phyloP scores from a whole-genome alignment of 2,329 filamentous ascomycete species.

The Botrytis fragariae region DNA sequence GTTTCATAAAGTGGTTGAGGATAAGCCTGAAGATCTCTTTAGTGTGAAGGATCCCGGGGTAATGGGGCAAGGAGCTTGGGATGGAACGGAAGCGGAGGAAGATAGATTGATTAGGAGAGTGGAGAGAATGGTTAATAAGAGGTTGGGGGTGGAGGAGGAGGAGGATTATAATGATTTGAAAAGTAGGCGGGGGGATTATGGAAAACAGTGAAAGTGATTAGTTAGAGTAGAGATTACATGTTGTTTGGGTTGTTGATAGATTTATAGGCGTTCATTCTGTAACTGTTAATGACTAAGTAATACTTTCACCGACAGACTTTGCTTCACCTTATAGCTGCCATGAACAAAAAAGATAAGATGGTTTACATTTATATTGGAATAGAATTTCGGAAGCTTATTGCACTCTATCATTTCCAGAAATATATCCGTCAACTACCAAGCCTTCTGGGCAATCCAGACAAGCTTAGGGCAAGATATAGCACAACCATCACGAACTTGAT shows the following conservation, averaged over 20 bases:
- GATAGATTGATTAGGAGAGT: not conserved
- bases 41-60: not conserved
- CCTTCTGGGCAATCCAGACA: not conserved
- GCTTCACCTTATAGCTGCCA: not conserved
- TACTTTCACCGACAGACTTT: not conserved
- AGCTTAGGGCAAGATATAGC: constrained; percentile 1
- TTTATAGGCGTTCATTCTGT: not conserved
- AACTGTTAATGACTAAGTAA: not conserved
- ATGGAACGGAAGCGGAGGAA: not conserved
- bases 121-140: not conserved
- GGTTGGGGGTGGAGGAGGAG: not conserved
- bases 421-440: no score
- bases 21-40: not conserved
- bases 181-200: not conserved
- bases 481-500: not conserved
- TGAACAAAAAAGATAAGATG: not conserved
- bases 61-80: not conserved
- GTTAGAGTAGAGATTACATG: not conserved
- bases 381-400: rapidly evolving
- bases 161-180: not conserved
- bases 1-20: not conserved
- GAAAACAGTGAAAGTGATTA: not conserved
- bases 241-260: not conserved
- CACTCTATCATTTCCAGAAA: not conserved
- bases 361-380: not conserved